These are phyloP conservation scores for Neotropicomus parvogracilis DNA, from an alignment of 1,284 basidiomycete species.

Conservation along the genomic window DNA sequence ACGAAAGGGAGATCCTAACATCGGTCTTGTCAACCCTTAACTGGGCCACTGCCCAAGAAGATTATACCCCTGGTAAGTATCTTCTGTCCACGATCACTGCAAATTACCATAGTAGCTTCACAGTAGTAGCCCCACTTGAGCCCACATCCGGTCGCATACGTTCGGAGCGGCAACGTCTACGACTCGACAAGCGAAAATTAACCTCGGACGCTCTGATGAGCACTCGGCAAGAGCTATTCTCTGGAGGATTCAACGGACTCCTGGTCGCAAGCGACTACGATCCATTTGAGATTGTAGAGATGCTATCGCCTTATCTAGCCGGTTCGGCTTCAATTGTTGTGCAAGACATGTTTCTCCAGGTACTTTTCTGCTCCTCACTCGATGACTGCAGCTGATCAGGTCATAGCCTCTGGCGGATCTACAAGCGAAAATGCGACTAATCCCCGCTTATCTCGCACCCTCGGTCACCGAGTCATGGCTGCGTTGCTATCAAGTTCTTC, in stretches of 20 bases:
- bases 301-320: constrained; percentile 70
- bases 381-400: constrained; percentile 1
- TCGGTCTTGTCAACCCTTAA: constrained; percentile 71
- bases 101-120: constrained; percentile 7
- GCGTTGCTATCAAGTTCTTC: constrained; percentile 90
- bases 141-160: constrained; percentile 50
- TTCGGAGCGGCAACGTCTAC: constrained; percentile 66
- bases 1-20: constrained; percentile 56
- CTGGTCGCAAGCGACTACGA: constrained; percentile 86
- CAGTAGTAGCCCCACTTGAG: constrained; percentile 59
- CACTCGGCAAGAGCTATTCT: constrained; percentile 79
- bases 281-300: constrained; percentile 76
- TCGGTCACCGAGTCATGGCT: constrained; percentile 87
- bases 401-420: constrained; percentile 68
- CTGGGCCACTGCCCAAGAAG: constrained; percentile 87
- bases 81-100: not conserved
- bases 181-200: constrained; percentile 70
- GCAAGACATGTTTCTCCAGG: constrained; percentile 81
- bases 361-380: constrained; percentile 29
- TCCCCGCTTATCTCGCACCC: constrained; percentile 73
- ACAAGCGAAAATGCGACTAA: constrained; percentile 66
- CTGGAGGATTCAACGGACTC: constrained; percentile 86
- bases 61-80: constrained; percentile 62
- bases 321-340: constrained; percentile 88
- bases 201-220: constrained; percentile 55